Conservation (phyloP, 2,329 filamentous ascomycete genomes). For the Scortechinia acanthostroma region DNA sequence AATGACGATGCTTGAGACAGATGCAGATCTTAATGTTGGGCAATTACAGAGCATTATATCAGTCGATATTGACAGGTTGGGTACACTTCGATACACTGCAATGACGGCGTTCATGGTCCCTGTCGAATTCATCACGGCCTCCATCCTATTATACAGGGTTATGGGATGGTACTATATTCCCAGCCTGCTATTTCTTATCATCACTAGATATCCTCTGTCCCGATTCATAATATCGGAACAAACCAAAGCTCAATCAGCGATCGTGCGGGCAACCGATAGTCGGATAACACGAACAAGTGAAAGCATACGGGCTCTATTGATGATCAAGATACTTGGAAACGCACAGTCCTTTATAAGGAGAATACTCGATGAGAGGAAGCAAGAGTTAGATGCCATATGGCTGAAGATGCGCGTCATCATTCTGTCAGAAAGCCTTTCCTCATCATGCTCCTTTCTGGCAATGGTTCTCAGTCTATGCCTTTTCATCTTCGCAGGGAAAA, state of each 20-base stretch:
- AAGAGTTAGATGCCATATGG: constrained; percentile 7
- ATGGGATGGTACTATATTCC: constrained; percentile 8
- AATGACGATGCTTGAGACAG: constrained; percentile 3
- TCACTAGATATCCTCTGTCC: constrained; percentile 6
- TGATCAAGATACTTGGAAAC: constrained; percentile 7
- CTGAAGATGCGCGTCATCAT: constrained; percentile 7
- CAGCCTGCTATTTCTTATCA: constrained; percentile 6
- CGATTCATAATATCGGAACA: constrained; percentile 6
- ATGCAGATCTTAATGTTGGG: constrained; percentile 4
- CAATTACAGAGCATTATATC: constrained; percentile 7
- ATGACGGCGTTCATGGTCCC: constrained; percentile 8
- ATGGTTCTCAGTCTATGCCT: constrained; percentile 4
- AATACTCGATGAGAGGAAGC: constrained; percentile 5
- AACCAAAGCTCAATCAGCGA: constrained; percentile 5
- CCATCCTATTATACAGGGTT: constrained; percentile 5
- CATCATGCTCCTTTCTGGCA: constrained; percentile 5
- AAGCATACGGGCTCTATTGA: constrained; percentile 6
- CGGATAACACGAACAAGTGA: constrained; percentile 6
- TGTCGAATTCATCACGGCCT: constrained; percentile 5
- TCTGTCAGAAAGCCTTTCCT: constrained; percentile 6
- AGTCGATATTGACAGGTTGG: constrained; percentile 7
- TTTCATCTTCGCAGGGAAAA: constrained; percentile 2
- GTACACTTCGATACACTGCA: constrained; percentile 6
- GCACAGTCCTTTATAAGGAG: constrained; percentile 6
- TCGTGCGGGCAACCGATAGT: constrained; percentile 6